Conservation (phyloP, 2,329 filamentous ascomycete species). For the Neofusicoccum laricinum region DNA sequence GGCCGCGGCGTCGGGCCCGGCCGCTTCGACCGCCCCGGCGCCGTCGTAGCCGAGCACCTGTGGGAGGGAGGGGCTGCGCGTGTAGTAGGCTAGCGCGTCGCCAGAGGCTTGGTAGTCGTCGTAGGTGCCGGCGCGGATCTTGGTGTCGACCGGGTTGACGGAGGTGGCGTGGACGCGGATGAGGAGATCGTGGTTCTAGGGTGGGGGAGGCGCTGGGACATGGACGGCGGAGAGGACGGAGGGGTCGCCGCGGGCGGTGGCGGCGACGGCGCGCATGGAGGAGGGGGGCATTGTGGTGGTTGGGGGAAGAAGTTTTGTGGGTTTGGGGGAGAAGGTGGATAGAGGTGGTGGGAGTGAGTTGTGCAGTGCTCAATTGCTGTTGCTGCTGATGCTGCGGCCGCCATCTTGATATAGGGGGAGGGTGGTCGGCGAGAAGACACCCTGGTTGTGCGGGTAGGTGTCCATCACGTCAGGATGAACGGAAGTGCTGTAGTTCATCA, state of each 20-base stretch:
- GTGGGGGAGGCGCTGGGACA: constrained; percentile 31
- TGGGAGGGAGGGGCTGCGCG: constrained; percentile 23
- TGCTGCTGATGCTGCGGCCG: no score
- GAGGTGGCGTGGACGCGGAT: constrained; percentile 38
- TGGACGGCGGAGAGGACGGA: constrained; percentile 25
- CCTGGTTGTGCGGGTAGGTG: background rate
- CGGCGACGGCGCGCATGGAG: constrained; percentile 31
- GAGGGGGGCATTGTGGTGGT: background rate
- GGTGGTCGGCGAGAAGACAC: background rate
- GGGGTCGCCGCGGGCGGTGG: constrained; percentile 28
- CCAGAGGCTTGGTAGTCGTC: constrained; percentile 33
- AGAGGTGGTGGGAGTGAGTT: background rate
- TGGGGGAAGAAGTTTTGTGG: no score
- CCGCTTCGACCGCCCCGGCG: constrained; percentile 36
- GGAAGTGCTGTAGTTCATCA: background rate
- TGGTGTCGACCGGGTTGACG: constrained; percentile 42
- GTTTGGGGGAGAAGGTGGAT: background rate
- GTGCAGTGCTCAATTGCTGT: background rate
- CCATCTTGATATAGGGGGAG: background rate
- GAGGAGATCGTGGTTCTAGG: constrained; percentile 34
- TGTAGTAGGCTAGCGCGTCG: constrained; percentile 32
- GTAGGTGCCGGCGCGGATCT: constrained; percentile 33
- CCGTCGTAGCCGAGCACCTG: constrained; percentile 47
- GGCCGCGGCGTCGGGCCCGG: constrained; percentile 22
- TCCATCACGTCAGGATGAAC: constrained; percentile 4